Evolutionary conservation across 345 rosid genomes (phyloP), one percentile per base, ranked within the genome.

Genomic region (Bretschneidera sinensis): DNA sequence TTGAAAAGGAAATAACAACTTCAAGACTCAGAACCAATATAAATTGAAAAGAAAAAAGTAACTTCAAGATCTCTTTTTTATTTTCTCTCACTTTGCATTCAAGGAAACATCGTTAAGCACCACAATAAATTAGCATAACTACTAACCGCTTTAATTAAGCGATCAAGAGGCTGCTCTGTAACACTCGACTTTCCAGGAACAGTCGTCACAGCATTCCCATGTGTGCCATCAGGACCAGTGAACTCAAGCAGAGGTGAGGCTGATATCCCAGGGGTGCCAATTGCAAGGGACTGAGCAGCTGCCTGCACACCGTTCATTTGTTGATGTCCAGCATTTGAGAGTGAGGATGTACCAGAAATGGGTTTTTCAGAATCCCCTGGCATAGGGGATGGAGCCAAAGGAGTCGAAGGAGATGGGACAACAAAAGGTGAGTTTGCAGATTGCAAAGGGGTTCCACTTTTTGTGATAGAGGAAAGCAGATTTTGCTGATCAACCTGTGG

Each of bases 191-290:
- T 90, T 68, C 81, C 76, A 60, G 86, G 70, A 71, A 73, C 75
- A 73, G 66, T 71, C 28, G 77, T 59, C 70, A 80, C 67, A 50
- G 86, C 69, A 80, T 70, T 75, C 43, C 78, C 81, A 80, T 69
- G 84, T 62, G 77, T 76, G 49, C 81, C 84, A 56, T 87, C 98
- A 25, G 90, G 83, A 74, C 75, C 80, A 65, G 82, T 78, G 57
- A 80, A 83, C 80, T 94, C 99, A 54, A 90, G 92, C 75, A 94
- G 74, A 55, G 97, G 99, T 23, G 99, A 94, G 58, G 96, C 91
- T 25, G 97, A 90, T 69, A 88, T 90, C 73, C 97, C 96, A 55
- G 96, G 95, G 64, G 97, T 94, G 69, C 95, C 96, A 60, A 90
- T 94, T 59, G 99, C 97, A 69, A 86, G 90, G 57, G 97, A 87